A percentile compares a stretch with the other conserved stretches of the same genome.
These are phyloP conservation scores for Brassica balearica DNA, from an alignment of 441 rosid species.

Conservation along the genomic window DNA sequence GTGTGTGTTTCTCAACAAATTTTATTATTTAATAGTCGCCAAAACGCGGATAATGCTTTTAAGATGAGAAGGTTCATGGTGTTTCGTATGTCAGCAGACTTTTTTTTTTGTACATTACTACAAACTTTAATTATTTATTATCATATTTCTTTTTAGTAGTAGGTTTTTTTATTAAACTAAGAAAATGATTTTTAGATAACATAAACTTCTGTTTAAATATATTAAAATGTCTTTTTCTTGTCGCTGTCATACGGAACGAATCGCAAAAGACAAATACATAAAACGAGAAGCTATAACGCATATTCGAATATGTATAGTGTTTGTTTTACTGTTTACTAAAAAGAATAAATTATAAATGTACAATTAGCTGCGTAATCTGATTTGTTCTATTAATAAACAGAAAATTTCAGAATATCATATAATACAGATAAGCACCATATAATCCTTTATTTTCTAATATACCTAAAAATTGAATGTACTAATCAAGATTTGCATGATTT, in stretches of 20 bases:
- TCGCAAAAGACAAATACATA: constrained; percentile 8
- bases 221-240: constrained; percentile 14
- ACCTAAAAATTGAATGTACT: neutral
- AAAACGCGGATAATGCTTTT: constrained; percentile 32
- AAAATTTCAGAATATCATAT: neutral
- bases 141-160: neutral
- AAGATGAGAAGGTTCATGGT: constrained; percentile 37
- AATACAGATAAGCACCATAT: constrained; percentile 3
- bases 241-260: constrained; percentile 36
- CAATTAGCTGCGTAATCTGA: constrained; percentile 6
- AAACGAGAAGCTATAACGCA: neutral
- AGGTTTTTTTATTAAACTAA: neutral
- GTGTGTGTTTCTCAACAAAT: constrained; percentile 26
- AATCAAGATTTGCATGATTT: neutral
- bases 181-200: neutral
- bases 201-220: neutral
- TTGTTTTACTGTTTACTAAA: neutral
- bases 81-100: constrained; percentile 33
- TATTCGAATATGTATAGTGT: constrained; percentile 15
- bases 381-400: neutral
- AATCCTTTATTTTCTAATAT: neutral
- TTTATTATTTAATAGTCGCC: neutral
- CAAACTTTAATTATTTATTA: neutral
- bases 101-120: constrained; percentile 5
- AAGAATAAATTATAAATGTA: neutral